Base-by-base conservation (phyloP, 2,329 filamentous ascomycete species). In the Metarhizium brunneum region DNA sequence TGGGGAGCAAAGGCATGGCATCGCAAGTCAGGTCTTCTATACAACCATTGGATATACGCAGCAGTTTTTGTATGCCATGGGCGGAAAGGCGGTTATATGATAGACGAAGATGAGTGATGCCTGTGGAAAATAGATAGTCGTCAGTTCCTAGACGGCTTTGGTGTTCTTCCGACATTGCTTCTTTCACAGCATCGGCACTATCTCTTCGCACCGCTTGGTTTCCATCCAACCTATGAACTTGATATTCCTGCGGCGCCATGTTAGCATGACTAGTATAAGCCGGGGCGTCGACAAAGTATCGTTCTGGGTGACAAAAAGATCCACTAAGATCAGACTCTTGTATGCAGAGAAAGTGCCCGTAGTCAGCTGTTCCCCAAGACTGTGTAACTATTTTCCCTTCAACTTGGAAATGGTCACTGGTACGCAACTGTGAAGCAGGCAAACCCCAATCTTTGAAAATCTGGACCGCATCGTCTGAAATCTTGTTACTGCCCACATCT, bases 1-100 rank as follows among this genome's bases (percentile, higher is more conserved):
- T 54, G 2, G 63, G 59, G 16, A 77, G 63, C 2, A 66, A 52
- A 2, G 62, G 59, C 58, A 73, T 71, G 2, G 67, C 69, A 16
- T 80, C 76, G 56, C 79, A 80, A 48, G 81, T 75, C 7, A 85
- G 69, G 49, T 76, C 69, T 60, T 84, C 73, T 0, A 86, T 62
- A 7, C 76, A 73, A 7, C 76, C 80, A 7, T 66, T 67, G 7
- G 70, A 73, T 2, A 60, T 61, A 16, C 69, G 66, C 1, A 85
- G 62, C 3, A 84, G 58, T 16, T 63, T 68, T 47, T 71, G 67
- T 2, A 83, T 53, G 0, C 74, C 77, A 1, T 65, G 55, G 0
- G 71, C 64, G 0, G 79, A 77, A 43, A 85, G 63, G 1, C 63
- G 62, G 55, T 81, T 84, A 38, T 69, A 68, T 32, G 78, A 79